A percentile compares a stretch with the other conserved stretches of the same genome.
These are phyloP conservation scores for Rhododendron ovatum DNA, from an alignment of 148 eudicot species.

Conservation along the genomic window DNA sequence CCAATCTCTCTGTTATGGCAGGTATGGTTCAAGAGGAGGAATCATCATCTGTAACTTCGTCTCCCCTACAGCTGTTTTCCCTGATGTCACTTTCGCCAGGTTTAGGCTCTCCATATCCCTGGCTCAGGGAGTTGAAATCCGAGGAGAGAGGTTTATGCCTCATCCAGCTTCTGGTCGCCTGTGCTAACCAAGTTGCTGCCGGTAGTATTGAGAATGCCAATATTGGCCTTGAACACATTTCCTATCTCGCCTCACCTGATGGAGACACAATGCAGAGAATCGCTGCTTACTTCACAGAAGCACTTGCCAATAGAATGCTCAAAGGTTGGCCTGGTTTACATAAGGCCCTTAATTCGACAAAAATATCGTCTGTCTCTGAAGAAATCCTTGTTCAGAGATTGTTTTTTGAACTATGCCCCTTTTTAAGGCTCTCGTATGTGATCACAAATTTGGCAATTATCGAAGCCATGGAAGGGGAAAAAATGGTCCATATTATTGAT, in stretches of 20 bases:
- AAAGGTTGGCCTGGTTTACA: slow-evolving; percentile 58
- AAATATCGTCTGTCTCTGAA: slow-evolving; percentile 32
- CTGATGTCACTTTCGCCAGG: slow-evolving; percentile 57
- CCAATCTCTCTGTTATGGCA: slow-evolving; percentile 5
- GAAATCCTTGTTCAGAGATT: slow-evolving; percentile 40
- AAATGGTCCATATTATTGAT: slow-evolving; percentile 71
- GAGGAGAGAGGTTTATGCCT: slow-evolving; percentile 68
- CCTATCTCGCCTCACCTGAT: slow-evolving; percentile 53
- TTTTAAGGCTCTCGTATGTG: slow-evolving; percentile 50
- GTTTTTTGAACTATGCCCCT: slow-evolving; percentile 63
- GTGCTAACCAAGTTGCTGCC: slow-evolving; percentile 57
- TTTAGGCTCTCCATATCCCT: slow-evolving; percentile 49
- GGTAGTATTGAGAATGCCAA: slow-evolving; percentile 53
- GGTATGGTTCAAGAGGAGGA: slow-evolving; percentile 54
- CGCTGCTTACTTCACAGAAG: slow-evolving; percentile 67
- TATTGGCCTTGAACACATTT: slow-evolving; percentile 45
- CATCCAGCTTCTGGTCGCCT: slow-evolving; percentile 51
- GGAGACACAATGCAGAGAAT: slow-evolving; percentile 83
- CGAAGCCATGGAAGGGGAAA: slow-evolving; percentile 76
- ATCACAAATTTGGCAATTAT: slow-evolving; percentile 66
- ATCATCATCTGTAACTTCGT: slow-evolving; percentile 48
- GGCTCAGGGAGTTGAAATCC: slow-evolving; percentile 56
- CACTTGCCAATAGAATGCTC: slow-evolving; percentile 64
- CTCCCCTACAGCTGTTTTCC: slow-evolving; percentile 56
- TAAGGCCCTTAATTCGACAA: slow-evolving; percentile 63